phyloP scores from a whole-genome alignment of 306 rosid species.

The Parietaria judaica region DNA sequence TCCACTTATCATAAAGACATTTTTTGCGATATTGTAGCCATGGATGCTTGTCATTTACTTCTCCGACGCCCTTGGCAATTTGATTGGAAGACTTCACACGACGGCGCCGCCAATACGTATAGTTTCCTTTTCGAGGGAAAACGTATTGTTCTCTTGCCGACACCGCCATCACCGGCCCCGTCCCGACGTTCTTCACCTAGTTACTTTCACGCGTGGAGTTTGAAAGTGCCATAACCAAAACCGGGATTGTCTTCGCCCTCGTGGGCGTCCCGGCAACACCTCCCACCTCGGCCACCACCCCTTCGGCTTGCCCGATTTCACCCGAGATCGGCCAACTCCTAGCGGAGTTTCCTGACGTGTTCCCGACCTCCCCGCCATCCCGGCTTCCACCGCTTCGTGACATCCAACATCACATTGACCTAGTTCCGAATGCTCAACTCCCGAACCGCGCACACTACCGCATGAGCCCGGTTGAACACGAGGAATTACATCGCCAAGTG shows the following conservation, averaged over 20 bases:
- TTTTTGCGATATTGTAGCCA: not conserved
- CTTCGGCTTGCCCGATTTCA: too few species aligned
- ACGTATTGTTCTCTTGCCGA: not conserved
- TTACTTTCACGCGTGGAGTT: not conserved
- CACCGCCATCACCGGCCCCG: not conserved
- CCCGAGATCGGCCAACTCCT: not conserved
- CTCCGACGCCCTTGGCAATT: not conserved
- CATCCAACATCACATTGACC: too few species aligned
- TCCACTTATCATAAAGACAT: not conserved
- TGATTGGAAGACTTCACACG: not conserved
- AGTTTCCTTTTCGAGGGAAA: not conserved
- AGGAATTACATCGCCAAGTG: too few species aligned
- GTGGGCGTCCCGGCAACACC: not conserved
- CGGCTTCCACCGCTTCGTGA: not conserved
- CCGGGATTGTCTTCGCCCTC: not conserved
- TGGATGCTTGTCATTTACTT: not conserved
- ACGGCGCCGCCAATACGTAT: not conserved
- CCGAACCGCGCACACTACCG: too few species aligned
- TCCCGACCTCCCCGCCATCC: not conserved
- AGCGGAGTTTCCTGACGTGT: not conserved
- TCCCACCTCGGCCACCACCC: not conserved
- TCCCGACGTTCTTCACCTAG: not conserved
- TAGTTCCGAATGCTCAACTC: too few species aligned
- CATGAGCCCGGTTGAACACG: too few species aligned
- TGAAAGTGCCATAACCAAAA: not conserved